phyloP scores from a whole-genome alignment of 2,329 filamentous ascomycete species.

The Chlorencoelia australis region DNA sequence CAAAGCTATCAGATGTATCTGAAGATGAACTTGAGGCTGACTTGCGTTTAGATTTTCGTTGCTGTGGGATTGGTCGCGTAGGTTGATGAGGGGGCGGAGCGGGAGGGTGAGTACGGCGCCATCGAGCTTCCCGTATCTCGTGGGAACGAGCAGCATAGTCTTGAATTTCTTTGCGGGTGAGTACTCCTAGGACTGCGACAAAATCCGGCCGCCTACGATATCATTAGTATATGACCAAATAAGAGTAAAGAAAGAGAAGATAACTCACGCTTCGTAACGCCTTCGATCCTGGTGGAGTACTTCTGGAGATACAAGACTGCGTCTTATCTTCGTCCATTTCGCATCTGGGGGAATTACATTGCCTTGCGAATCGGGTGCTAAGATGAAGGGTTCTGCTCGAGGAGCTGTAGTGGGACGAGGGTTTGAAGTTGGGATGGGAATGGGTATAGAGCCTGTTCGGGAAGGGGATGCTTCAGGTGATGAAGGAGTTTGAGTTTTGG shows the following conservation, averaged over 20 bases:
- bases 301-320: conserved; percentile 46
- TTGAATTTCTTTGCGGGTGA: conserved; percentile 41
- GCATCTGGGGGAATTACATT: conserved; percentile 46
- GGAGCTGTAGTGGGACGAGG: conserved; percentile 12
- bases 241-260: neutral
- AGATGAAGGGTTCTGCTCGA: conserved; percentile 10
- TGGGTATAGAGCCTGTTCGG: conserved; percentile 11
- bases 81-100: neutral
- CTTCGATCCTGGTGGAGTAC: conserved; percentile 44
- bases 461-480: conserved; percentile 8
- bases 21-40: too few relatives aligned
- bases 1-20: too few relatives aligned
- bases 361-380: conserved; percentile 48
- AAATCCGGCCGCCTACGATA: conserved; percentile 39
- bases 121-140: conserved; percentile 28
- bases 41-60: too few relatives aligned
- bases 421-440: conserved; percentile 3
- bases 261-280: conserved; percentile 43
- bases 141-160: conserved; percentile 36
- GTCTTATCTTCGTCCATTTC: conserved; percentile 48
- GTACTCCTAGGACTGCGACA: conserved; percentile 47
- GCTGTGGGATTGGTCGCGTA: neutral
- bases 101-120: conserved; percentile 2
- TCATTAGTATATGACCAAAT: conserved; percentile 1
- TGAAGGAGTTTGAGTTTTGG: conserved; percentile 14